Evolutionary conservation across 1,284 basidiomycete species (phyloP), one percentile per base, ranked within the genome.

Genomic region (Malassezia arunalokei): DNA sequence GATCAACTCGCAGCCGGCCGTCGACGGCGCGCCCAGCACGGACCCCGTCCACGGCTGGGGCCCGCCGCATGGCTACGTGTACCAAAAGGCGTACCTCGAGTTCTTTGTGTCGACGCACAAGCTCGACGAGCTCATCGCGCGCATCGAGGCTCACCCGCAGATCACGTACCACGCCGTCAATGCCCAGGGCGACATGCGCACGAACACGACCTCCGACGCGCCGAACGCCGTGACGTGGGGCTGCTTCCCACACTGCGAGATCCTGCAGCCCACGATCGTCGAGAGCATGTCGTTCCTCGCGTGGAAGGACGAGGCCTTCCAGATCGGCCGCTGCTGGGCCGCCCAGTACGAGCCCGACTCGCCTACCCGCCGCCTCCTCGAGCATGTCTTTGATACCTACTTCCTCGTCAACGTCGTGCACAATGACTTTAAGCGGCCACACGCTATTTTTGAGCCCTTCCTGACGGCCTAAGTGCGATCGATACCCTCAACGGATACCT

Each of bases 191-290:
- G 91, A 96, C 70, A 80, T 96, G 64, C 80, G 83, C 50, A 95
- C 91, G 48, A 98, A 98, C 78, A 88, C 84, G 31, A 82, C 85
- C 58, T 84, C 84, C 1, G 87, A 92, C 32, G 87, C 89, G 7
- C 90, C 92, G 35, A 98, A 96, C 67, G 94, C 94, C 6, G 94
- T 99, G 42, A 99, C 94, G 0, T 99, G 92, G 94, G 94, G 92
- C 62, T 89, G 94, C 6, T 99, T 96, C 80, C 92, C 94, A 7
- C 68, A 71, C 55, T 15, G 88, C 75, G 94, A 98, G 78, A 89
- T 98, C 66, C 79, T 95, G 44, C 94, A 98, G 73, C 91, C 92
- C 28, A 99, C 94, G 17, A 92, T 98, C 60, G 94, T 99, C 31
- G 94, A 99, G 63, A 61, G 61, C 17, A 72, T 72, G 56, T 69